Base-by-base conservation (phyloP, 805 yeast species). In the Schwanniomyces yamadae region DNA sequence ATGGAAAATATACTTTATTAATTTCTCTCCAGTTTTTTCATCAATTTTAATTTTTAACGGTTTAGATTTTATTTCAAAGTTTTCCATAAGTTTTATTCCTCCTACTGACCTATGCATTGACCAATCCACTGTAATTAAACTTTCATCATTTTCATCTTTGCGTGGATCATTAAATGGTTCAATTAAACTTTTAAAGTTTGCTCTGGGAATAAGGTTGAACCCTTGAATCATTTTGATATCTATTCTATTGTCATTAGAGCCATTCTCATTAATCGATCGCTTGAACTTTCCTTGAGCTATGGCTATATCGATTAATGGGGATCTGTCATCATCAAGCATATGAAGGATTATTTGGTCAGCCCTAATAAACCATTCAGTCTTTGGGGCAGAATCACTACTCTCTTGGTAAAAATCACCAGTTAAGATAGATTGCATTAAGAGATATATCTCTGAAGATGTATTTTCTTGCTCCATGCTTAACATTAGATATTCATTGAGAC, bases 61-160 rank as follows among this genome's bases (percentile, higher is more conserved):
- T 35, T 52, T 49, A 5, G 70, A 54, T 37, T 52, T 45, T 28
- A 68, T 51, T 28, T 64, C 64, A 19, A 69, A 55, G 38, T 62
- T 53, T 25, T 69, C 73, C 27, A 69, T 54, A 16, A 67, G 44
- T 38, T 56, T 57, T 37, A 69, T 68, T 0, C 74, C 74, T 5
- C 74, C 74, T 14, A 69, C 57, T 4, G 66, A 47, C 13, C 66
- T 45, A 40, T 64, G 63, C 68, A 69, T 63, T 1, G 65, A 57
- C 74, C 74, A 69, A 32, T 59, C 63, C 6, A 64, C 58, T 4
- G 52, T 46, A 6, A 69, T 44, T 25, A 69, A 41, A 31, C 55
- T 50, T 10, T 44, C 35, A 2, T 40, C 23, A 14, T 31, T 35
- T 22, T 18, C 34, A 1, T 37, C 41, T 8, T 27, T 28, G 1